Conservation (phyloP, 345 rosid genomes). For the Rhodomyrtus tomentosa region DNA sequence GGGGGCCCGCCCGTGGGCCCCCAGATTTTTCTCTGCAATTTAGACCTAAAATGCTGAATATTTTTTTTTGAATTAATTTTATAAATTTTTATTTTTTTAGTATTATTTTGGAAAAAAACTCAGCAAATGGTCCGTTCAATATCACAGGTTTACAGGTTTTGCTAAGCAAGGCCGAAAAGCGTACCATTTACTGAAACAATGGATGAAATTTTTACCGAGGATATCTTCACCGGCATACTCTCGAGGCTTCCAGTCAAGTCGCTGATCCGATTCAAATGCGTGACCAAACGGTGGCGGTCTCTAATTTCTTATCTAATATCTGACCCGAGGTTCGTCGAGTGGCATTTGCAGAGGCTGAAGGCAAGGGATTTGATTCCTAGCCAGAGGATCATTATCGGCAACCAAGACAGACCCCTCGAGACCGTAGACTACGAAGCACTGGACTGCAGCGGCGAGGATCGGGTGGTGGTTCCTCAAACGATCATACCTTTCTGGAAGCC, state of each 20-base stretch:
- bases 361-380: not conserved
- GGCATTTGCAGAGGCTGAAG: not conserved
- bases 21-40: no score
- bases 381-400: not conserved
- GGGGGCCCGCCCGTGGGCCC: no score
- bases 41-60: no score
- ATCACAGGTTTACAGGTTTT: no score
- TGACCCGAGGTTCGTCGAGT: not conserved
- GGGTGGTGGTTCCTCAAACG: not conserved
- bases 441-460: not conserved
- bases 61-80: no score
- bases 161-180: no score
- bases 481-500: not conserved
- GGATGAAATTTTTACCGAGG: not conserved
- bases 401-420: not conserved
- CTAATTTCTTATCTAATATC: slow-evolving; percentile 1
- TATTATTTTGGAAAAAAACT: no score
- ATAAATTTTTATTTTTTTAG: no score
- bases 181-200: not conserved
- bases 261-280: not conserved
- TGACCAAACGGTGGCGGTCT: slow-evolving; percentile 1
- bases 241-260: slow-evolving; percentile 1
- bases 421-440: not conserved
- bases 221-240: not conserved
- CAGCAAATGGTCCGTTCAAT: no score